Conservation (phyloP, 108 stramenopile genomes). For the Hondaea fermentalgiana region DNA sequence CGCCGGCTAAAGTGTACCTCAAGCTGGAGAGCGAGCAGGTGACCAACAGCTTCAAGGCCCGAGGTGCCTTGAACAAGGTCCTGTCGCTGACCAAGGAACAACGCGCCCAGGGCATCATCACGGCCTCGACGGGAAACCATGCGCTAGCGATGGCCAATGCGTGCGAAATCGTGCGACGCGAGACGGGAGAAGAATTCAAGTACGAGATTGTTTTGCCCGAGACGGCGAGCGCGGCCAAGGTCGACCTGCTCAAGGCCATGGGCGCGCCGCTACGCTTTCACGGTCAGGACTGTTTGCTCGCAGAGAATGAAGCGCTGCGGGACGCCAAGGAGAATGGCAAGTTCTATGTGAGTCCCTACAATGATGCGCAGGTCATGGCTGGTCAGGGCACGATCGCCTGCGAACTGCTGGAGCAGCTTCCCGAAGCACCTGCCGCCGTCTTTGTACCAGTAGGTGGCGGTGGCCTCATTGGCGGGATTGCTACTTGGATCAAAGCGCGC, state of each 20-base stretch:
- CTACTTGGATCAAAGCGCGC: constrained; percentile 7
- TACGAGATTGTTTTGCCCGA: background rate
- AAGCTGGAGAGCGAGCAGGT: constrained; percentile 27
- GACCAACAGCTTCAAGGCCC: constrained; percentile 19
- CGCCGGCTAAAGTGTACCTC: background rate
- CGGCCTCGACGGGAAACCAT: constrained; percentile 1
- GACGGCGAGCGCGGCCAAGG: background rate
- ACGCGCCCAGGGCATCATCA: background rate
- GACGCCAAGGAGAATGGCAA: background rate
- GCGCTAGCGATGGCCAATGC: constrained; percentile 1
- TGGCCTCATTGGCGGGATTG: constrained; percentile 32
- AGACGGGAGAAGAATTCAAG: background rate
- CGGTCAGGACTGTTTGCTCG: background rate
- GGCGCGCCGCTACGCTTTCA: background rate
- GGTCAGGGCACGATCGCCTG: constrained; percentile 37
- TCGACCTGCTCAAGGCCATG: background rate
- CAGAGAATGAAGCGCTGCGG: background rate
- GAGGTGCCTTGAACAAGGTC: background rate
- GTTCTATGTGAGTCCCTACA: constrained; percentile 23
- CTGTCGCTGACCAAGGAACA: background rate
- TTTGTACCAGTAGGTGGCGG: constrained; percentile 40
- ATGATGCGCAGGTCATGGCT: constrained; percentile 20
- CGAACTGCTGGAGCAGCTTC: constrained; percentile 14
- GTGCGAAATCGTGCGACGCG: background rate
- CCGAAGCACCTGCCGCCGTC: background rate